Base-by-base conservation (phyloP, 129 eudicot genomes). In the Sambucus nigra region DNA sequence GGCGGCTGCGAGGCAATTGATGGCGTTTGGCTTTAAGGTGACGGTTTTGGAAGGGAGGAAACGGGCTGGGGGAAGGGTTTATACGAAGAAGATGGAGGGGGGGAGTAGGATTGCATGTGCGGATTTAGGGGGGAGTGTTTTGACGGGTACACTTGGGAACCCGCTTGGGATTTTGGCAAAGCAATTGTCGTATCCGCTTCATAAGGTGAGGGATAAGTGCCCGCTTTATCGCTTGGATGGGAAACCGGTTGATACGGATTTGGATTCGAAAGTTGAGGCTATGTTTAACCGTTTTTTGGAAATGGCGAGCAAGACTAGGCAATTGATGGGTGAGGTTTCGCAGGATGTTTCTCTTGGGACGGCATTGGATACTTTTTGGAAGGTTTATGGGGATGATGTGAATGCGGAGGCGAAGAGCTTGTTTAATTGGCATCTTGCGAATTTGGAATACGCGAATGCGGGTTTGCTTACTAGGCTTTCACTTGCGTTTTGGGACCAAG, bases 341-440 rank as follows among this genome's bases (percentile, higher is more conserved):
- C 94, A 80, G 66, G 98, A 91, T 82, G 81, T 91, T 64, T 91
- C 98, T 53, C 93, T 91, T 60, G 98, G 98, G 64, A 84, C 95
- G 10, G 98, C 98, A 2, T 61, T 91, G 77, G 95, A 85, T 56
- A 91, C 95, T 5, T 85, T 91, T 50, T 62, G 81, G 64, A 76
- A 75, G 23, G 76, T 64, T 17, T 73, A 79, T 21, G 83, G 74
- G 53, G 71, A 68, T 42, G 63, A 75, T 16, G 80, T 66, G 9
- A 77, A 67, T 65, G 69, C 70, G 13, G 95, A 85, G 27, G 95
- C 14, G 48, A 42, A 13, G 48, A 16, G n/a, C 48, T 42, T 42
- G 68, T 91, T 79, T 25, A 91, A 91, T 58, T 91, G 98, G 98
- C 98, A 91, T 70, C 80, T 91, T 60, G 98, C 98, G 0, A 91